A percentile compares a stretch with the other conserved stretches of the same genome.
phyloP scores from a whole-genome alignment of 2,329 filamentous ascomycete species.

The Verticillium zaregamsianum region DNA sequence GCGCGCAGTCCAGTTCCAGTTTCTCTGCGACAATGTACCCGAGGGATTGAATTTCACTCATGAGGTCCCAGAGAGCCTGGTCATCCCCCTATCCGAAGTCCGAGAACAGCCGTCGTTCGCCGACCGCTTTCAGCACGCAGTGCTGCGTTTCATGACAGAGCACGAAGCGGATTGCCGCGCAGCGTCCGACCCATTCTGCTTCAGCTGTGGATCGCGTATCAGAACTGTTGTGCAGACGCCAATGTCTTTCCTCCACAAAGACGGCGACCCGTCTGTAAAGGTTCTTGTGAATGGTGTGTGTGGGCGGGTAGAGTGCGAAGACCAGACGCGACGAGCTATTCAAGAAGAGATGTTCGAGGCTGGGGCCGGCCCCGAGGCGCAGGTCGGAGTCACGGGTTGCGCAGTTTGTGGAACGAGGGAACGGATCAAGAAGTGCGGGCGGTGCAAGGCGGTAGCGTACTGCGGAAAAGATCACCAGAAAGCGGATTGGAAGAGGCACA shows the following conservation, averaged over 20 bases:
- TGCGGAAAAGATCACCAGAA: neutral
- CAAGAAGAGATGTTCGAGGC: neutral
- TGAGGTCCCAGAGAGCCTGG: neutral
- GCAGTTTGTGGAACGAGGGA: neutral
- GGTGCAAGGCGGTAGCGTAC: neutral
- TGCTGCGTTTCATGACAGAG: neutral
- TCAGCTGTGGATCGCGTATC: neutral
- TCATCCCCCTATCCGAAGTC: neutral
- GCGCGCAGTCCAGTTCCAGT: neutral
- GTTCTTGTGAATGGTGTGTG: neutral
- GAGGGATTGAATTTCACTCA: neutral
- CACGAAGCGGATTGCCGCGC: neutral
- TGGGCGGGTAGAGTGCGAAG: neutral
- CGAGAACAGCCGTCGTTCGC: neutral
- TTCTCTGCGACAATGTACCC: neutral
- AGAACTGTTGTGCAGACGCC: neutral
- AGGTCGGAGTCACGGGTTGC: neutral
- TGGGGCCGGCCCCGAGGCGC: neutral
- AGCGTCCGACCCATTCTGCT: neutral
- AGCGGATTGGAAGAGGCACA: neutral
- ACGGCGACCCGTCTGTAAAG: neutral
- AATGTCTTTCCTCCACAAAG: neutral
- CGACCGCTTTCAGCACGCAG: neutral
- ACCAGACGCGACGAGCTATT: neutral
- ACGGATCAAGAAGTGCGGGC: neutral